Base-by-base conservation (phyloP, 1,139 yeast genomes). In the Saccharomyces pastorianus region DNA sequence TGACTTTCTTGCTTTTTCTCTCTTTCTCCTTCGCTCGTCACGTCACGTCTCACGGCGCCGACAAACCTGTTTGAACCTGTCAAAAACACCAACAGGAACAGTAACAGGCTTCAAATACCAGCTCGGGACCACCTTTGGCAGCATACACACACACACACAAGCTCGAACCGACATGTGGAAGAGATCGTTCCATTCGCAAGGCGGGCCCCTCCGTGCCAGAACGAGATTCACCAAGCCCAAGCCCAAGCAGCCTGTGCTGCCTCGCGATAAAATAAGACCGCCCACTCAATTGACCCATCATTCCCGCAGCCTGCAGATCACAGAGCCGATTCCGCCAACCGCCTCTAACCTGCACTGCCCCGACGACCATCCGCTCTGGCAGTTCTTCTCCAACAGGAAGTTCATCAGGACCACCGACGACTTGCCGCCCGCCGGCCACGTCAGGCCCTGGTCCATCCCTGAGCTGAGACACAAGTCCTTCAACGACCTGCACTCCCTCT, bases 311-410 rank as follows among this genome's bases (percentile, higher is more conserved):
- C 69, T 83, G 58, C 75, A 77, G 62, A 79, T 91, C 58, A 80
- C 95, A 56, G 80, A 85, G 13, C 98, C 98, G n/a, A 85, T 93
- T 59, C 80, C 88, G 7, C 98, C 98, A 14, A 81, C 91, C 1
- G 84, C 81, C 56, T 76, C 78, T 59, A 88, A 88, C 70, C 76
- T 91, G 56, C 79, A 77, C 59, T 88, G 88, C 29, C 79, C 84
- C 25, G 95, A 86, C 13, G 87, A 87, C 67, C 99, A 93, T 71
- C 98, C 99, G 42, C 76, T 93, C 60, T 93, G 97, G 97, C 95
- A 88, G 64, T 93, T 93, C 70, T 93, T 93, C 74, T 78, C 82
- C 46, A 78, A 84, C 49, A 77, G 80, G 57, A 74, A 78, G 61
- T 82, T 83, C 60, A 73, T 85, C 59, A 79, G 97, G 61, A 71